A percentile compares a stretch with the other conserved stretches of the same genome.
phyloP scores from a whole-genome alignment of 345 rosid genomes.

The Kernera saxatilis region DNA sequence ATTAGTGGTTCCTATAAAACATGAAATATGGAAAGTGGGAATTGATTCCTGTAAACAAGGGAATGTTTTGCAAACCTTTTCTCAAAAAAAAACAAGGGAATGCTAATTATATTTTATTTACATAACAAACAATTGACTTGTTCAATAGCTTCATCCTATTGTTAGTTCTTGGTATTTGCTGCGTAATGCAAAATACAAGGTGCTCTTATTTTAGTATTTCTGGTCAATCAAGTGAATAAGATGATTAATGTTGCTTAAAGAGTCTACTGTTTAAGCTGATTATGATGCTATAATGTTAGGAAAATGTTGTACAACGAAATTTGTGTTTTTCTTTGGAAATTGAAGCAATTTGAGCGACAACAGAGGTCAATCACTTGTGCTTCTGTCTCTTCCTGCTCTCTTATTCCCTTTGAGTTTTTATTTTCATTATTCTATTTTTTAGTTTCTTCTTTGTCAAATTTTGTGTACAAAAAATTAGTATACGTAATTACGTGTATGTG shows the following conservation, averaged over 20 bases:
- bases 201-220: background rate
- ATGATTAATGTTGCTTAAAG: conserved; percentile 13
- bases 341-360: conserved; percentile 4
- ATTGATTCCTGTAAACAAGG: too few relatives aligned
- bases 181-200: too few relatives aligned
- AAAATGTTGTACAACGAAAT: background rate
- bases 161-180: too few relatives aligned
- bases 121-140: too few relatives aligned
- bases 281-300: conserved; percentile 7
- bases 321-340: conserved; percentile 9
- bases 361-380: background rate
- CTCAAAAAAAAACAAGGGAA: too few relatives aligned
- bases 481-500: too few relatives aligned
- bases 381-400: background rate
- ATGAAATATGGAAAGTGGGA: too few relatives aligned
- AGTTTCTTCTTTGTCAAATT: background rate
- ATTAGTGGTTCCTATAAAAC: too few relatives aligned
- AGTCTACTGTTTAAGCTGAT: background rate
- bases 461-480: background rate
- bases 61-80: too few relatives aligned
- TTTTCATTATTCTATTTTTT: background rate
- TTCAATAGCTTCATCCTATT: too few relatives aligned
- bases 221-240: conserved; percentile 4
- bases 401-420: background rate
- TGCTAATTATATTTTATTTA: too few relatives aligned